Evolutionary conservation across 495 filamentous ascomycete species (phyloP), one percentile per base, ranked within the genome.

Genomic region (Penicillium odoratum): DNA sequence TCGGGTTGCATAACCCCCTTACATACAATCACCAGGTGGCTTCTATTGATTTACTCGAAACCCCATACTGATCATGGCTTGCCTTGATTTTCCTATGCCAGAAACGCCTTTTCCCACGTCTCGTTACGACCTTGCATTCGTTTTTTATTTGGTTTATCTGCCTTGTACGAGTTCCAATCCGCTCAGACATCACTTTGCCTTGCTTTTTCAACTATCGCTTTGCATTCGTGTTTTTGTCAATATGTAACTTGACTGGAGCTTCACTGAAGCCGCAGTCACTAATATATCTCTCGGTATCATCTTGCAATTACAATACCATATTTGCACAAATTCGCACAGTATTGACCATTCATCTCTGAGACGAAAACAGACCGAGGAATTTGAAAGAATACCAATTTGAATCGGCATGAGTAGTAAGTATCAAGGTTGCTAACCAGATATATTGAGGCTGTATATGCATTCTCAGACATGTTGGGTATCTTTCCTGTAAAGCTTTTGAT

Each of bases 381-480:
- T 21, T 21, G 2, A 21, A 21, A 21, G 21, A 21, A 21, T 21
- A 21, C 21, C 21, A 21, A 21, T 21, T 21, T 21, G 21, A 21
- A 21, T 21, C 21, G 21, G 21, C 21, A 21, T 21, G 21, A 21
- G 21, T 21, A 21, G 21, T 21, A 36, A 3, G 33, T 36, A 36
- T 29, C 44, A 21, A 40, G 28, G 11, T 7, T 40, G 48, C 2
- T 38, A 46, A 26, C 13, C 42, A 49, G 42, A 49, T 54, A 49
- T 48, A 48, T 53, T 51, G 47, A 58, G 55, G 38, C 53, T 64
- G 40, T 60, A 60, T 66, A 56, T 64, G 64, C 51, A 64, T 52
- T 66, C 59, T 57, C 46, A 55, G 58, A 57, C 42, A 57, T 50
- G 46, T 55, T 62, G 66, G 66, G 66, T 69, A 69, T 69, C 58